Evolutionary conservation across 805 yeast genomes (phyloP), one percentile per base, ranked within the genome.

Genomic region (Candida orba): DNA sequence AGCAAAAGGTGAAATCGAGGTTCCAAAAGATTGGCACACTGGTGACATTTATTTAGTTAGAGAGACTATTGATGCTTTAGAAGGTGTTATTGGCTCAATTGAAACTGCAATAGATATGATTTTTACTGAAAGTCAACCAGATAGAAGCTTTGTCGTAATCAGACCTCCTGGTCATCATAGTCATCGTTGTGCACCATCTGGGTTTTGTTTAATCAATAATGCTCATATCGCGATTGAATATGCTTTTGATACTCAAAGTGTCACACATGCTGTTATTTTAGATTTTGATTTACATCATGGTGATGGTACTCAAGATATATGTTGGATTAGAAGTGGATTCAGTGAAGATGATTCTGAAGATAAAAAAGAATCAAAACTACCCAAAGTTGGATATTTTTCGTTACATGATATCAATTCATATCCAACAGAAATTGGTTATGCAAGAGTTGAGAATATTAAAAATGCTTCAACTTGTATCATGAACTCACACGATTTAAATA

Each of bases 121-220:
- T 8, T 76, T 70, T 49, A 55, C 50, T 14, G 55, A 47, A 6
- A 54, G 54, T 43, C 55, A 68, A 14, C 60, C 61, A 13, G 65
- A 62, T 35, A 67, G 75, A 36, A 80, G 82, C 2, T 84, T 84
- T 63, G 81, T 81, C 0, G 78, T 79, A 1, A 75, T 84, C 35
- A 67, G 93, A 40, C 93, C 93, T 2, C 93, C 95, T 1, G 95
- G 95, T 4, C 95, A 86, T 58, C 95, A 86, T 61, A 80, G 88
- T 22, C 93, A 84, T 54, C 82, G 88, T 0, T 78, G 83, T 44
- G 73, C 78, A n/a, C 95, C 95, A 0, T 79, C 89, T 22, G 95
- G 95, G 3, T 86, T 86, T 57, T 86, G 95, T 59, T 62, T 87
- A 38, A 68, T 86, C 41, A 86, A 86, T 63, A 86, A 86, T 55